These are phyloP conservation scores for Anacardium occidentale DNA, from an alignment of 345 rosid species.

Conservation along the genomic window DNA sequence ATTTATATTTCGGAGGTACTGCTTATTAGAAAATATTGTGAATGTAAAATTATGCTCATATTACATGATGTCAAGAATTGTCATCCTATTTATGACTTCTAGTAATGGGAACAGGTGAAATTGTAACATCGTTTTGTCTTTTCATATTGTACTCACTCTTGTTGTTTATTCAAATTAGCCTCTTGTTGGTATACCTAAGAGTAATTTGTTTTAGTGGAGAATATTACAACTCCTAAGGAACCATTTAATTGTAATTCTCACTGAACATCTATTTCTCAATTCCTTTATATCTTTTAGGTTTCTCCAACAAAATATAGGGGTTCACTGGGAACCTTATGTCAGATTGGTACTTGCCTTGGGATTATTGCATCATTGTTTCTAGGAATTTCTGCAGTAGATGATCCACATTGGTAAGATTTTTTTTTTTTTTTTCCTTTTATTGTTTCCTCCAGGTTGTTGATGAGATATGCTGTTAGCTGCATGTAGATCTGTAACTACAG, in stretches of 20 bases:
- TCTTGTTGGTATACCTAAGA: background rate
- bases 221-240: conserved; percentile 6
- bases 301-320: conserved; percentile 79
- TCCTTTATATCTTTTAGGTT: conserved; percentile 43
- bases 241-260: conserved; percentile 3
- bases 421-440: conserved; percentile 8
- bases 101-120: background rate
- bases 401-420: conserved; percentile 71
- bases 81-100: background rate
- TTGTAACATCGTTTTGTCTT: background rate
- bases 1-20: conserved; percentile 73
- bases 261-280: background rate
- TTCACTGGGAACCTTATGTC: conserved; percentile 60
- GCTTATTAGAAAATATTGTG: conserved; percentile 2
- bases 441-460: conserved; percentile 4
- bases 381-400: conserved; percentile 57
- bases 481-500: background rate
- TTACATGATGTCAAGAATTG: conserved; percentile 5
- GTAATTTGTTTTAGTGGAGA: background rate
- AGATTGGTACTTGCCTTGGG: conserved; percentile 75
- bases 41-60: conserved; percentile 7
- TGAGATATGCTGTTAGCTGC: background rate
- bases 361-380: conserved; percentile 56
- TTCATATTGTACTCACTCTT: background rate
- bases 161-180: conserved; percentile 4